Conservation (phyloP, 2,329 filamentous ascomycete genomes). For the Phaeomoniella chlamydospora region DNA sequence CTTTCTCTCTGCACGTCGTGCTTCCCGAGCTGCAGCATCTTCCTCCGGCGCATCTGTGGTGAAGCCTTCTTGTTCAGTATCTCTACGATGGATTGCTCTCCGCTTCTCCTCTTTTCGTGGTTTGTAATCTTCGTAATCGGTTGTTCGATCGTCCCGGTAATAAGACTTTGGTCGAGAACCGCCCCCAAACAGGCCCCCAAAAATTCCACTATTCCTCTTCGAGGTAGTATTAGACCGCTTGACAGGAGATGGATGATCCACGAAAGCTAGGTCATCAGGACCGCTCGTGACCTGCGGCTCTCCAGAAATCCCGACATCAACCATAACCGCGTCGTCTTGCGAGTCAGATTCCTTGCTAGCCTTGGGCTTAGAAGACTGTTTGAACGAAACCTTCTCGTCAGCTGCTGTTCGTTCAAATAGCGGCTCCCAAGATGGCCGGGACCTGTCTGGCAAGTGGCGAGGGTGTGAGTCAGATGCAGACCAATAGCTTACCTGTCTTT, state of each 20-base stretch:
- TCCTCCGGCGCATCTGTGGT: conserved; percentile 29
- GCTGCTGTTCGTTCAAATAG: conserved; percentile 8
- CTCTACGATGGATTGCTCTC: conserved; percentile 26
- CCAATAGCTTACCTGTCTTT: conserved; percentile 18
- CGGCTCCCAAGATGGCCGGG: conserved; percentile 9
- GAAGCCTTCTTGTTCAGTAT: conserved; percentile 33
- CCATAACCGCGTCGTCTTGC: conserved; percentile 38
- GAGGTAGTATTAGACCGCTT: conserved; percentile 48
- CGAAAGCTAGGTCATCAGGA: conserved; percentile 36
- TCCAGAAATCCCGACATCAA: conserved; percentile 31
- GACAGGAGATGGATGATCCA: conserved; percentile 33
- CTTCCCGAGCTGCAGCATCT: conserved; percentile 45
- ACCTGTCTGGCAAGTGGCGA: conserved; percentile 3
- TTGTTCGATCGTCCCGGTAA: conserved; percentile 7
- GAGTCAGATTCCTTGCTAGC: conserved; percentile 15
- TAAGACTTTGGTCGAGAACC: conserved; percentile 19
- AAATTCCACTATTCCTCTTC: conserved; percentile 40
- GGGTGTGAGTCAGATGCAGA: conserved; percentile 3
- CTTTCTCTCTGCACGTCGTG: conserved; percentile 47
- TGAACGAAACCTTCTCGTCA: conserved; percentile 8
- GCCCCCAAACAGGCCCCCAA: conserved; percentile 52
- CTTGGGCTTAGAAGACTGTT: conserved; percentile 17
- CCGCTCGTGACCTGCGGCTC: conserved; percentile 28
- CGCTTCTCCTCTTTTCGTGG: conserved; percentile 20
- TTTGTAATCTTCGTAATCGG: conserved; percentile 10